These are phyloP conservation scores for Nepenthes gracilis DNA, from an alignment of 148 eudicot genomes.

Conservation along the genomic window DNA sequence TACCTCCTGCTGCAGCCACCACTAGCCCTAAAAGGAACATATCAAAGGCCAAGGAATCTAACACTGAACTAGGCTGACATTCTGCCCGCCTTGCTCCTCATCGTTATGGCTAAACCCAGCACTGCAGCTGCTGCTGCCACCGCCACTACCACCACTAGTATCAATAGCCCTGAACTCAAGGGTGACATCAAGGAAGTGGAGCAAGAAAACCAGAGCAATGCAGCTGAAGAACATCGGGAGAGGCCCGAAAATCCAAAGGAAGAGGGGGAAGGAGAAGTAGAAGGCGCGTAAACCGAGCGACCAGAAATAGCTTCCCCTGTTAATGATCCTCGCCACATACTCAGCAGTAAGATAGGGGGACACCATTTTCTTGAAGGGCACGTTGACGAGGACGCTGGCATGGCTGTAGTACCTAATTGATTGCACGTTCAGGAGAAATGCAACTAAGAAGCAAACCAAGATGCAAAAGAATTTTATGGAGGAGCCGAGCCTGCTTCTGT, in stretches of 20 bases:
- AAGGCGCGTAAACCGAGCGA: constrained; percentile 52
- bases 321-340: constrained; percentile 37
- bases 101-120: neutral
- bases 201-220: constrained; percentile 26
- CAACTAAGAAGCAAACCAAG: constrained; percentile 43
- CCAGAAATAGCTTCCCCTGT: constrained; percentile 57
- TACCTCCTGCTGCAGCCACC: too few relatives aligned
- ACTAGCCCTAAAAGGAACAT: too few relatives aligned
- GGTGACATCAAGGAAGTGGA: constrained; percentile 42
- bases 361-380: constrained; percentile 23
- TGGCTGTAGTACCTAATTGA: constrained; percentile 64
- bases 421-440: constrained; percentile 45
- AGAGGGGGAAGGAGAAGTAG: constrained; percentile 57
- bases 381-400: constrained; percentile 53
- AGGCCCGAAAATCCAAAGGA: constrained; percentile 63
- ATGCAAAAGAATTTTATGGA: constrained; percentile 48
- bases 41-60: too few relatives aligned
- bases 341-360: constrained; percentile 18
- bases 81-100: constrained; percentile 1
- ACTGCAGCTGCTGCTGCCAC: neutral
- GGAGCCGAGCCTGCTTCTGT: constrained; percentile 19
- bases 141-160: constrained; percentile 13
- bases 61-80: neutral
- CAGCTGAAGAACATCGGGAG: constrained; percentile 49
- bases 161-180: constrained; percentile 13